phyloP scores from a whole-genome alignment of 108 stramenopile genomes.

The Bacterosira constricta region DNA sequence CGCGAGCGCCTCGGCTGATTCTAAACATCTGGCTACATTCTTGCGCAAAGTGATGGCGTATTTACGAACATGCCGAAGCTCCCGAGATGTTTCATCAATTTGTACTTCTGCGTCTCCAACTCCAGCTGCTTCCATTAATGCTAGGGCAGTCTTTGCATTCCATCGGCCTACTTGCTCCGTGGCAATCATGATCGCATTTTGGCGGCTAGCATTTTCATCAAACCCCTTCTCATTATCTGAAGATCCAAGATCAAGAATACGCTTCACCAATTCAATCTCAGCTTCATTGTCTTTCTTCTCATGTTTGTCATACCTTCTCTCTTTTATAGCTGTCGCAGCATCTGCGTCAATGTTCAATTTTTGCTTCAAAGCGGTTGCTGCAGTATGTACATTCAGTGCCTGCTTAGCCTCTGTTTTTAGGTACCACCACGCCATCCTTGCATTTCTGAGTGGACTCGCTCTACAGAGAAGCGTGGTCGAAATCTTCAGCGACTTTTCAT shows the following conservation, averaged over 20 bases:
- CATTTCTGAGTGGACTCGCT: conserved; percentile 61
- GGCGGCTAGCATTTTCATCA: conserved; percentile 24
- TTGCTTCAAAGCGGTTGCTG: conserved; percentile 58
- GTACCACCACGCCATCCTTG: conserved; percentile 80
- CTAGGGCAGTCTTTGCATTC: conserved; percentile 67
- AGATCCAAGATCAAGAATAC: conserved; percentile 68
- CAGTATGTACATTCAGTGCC: conserved; percentile 53
- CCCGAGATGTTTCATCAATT: conserved; percentile 80
- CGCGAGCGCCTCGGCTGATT: conserved; percentile 61
- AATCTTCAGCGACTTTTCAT: conserved; percentile 60
- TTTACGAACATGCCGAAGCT: conserved; percentile 73
- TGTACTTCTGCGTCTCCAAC: conserved; percentile 76
- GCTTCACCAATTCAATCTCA: conserved; percentile 65
- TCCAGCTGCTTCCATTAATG: conserved; percentile 80
- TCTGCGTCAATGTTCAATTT: conserved; percentile 63
- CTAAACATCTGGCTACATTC: conserved; percentile 61
- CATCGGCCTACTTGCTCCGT: conserved; percentile 71
- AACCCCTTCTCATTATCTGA: conserved; percentile 4
- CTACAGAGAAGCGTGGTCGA: conserved; percentile 64
- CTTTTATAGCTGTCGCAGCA: conserved; percentile 56
- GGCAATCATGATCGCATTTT: conserved; percentile 45
- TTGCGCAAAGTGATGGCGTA: conserved; percentile 77
- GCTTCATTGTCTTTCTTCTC: conserved; percentile 60
- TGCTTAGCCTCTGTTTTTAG: conserved; percentile 70
- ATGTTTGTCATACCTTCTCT: conserved; percentile 56